Base-by-base conservation (phyloP, 148 eudicot genomes). In the Arbutus unedo region DNA sequence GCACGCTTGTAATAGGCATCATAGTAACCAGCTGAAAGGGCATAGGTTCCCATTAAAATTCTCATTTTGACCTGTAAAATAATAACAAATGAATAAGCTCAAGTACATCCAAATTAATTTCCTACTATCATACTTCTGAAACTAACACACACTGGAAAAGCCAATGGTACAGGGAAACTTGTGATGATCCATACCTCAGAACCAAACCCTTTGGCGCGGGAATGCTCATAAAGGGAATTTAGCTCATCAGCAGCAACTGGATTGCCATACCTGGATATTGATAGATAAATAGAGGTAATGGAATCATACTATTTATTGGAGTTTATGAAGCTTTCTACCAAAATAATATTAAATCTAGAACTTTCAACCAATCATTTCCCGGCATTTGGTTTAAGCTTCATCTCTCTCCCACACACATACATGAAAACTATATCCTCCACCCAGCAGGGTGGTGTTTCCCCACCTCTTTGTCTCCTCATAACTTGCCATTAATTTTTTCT, bases 1-100 rank as follows among this genome's bases (percentile, higher is more conserved):
- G 99, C 99, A 50, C 98, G 96, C 87, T 97, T 97, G 91, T 97
- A 97, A 88, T 91, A 97, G 78, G 98, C 99, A 90, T 97, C 98
- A 86, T 97, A 97, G 84, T 97, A 97, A 79, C 99, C 99, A 77
- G 99, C 98, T 0, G 99, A 97, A 72, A 97, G 95, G 74, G 98
- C 99, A 90, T 97, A 97, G 47, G 99, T 97, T 85, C 99, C 99
- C 99, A 91, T 97, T 75, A 97, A 87, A 81, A 97, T 93, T 83
- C 99, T 93, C 90, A 90, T 94, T 82, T 97, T 97, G 44, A 97
- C 99, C 99, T 96, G 90, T 74, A 88, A 81, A 82, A 6, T 62
- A 67, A 31, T 56, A n/a, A 41, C 45, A 8, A 50, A 47, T 51
- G 38, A 38, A 53, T 53, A 66, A 53, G 38, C 59, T 48, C 45